A percentile compares a stretch with the other conserved stretches of the same genome.
These are phyloP conservation scores for Komagataella phaffii DNA, from an alignment of 805 yeast genomes.

Conservation along the genomic window DNA sequence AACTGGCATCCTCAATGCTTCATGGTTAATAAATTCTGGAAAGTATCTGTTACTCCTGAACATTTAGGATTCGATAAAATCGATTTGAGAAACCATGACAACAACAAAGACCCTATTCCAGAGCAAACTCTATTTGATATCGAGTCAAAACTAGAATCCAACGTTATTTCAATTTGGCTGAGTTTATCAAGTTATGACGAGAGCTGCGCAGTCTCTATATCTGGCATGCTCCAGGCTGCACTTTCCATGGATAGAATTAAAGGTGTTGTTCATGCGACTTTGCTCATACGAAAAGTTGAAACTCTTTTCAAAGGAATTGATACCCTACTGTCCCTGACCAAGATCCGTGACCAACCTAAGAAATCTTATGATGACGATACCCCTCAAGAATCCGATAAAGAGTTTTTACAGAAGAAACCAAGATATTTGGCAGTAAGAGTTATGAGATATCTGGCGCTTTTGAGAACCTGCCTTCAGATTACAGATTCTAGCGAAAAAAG, in stretches of 20 bases:
- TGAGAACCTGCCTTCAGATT: conserved; percentile 34
- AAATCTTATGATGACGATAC: conserved; percentile 3
- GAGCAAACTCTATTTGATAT: conserved; percentile 30
- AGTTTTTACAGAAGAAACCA: conserved; percentile 44
- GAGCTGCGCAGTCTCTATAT: conserved; percentile 74
- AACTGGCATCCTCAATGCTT: conserved; percentile 99
- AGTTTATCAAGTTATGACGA: conserved; percentile 84
- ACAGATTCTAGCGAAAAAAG: conserved; percentile 18
- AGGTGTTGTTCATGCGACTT: conserved; percentile 61
- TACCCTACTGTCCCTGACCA: conserved; percentile 20
- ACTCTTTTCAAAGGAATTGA: conserved; percentile 70
- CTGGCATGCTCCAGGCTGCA: conserved; percentile 81
- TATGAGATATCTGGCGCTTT: conserved; percentile 75
- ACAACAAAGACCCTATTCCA: conserved; percentile 13
- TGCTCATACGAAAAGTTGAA: conserved; percentile 60
- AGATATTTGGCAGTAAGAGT: conserved; percentile 79
- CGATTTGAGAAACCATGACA: background rate
- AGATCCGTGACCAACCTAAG: conserved; percentile 8
- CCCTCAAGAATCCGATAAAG: conserved; percentile 5
- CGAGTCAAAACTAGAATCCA: conserved; percentile 51
- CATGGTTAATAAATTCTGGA: conserved; percentile 96
- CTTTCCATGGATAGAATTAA: conserved; percentile 55
- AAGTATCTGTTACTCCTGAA: conserved; percentile 59
- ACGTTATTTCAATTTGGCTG: conserved; percentile 64
- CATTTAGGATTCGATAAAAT: conserved; percentile 29